Evolutionary conservation across 2,329 filamentous ascomycete genomes (phyloP), one percentile per base, ranked within the genome.

Genomic region (Dryadomyces quercivorus): DNA sequence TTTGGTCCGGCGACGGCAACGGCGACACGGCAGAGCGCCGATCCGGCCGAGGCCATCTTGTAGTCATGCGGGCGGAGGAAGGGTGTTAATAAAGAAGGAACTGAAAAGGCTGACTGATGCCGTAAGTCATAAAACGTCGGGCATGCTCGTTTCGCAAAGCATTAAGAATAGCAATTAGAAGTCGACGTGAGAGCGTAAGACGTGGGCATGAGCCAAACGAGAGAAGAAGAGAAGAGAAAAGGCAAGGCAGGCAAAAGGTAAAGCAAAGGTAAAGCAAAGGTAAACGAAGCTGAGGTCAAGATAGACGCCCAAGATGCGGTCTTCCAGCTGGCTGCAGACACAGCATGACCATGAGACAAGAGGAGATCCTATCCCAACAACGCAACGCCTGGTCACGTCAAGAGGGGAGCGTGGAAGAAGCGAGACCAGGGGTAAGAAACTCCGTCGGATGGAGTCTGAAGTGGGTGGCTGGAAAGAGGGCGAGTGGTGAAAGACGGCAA

Each of bases 11-110:
- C 2, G 53, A 47, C 50, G 38, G 51, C 54, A 45, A 42, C 21
- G 43, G 12, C 34, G 34, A 12, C 34, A 36, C 21, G 54, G 47
- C 47, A 8, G 52, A 16, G 12, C 36, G 54, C 34, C 54, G 44
- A n/a, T 59, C 56, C 52, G 40, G 34, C 15, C 34, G 43, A 40
- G 48, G 53, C 56, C 58, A 59, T 59, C 40, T 43, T 52, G 40
- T 40, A 40, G 42, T 58, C 58, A 57, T 57, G 21, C 47, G 40
- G 21, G 40, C 51, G 45, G 18, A n/a, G 13, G 15, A 7, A 10
- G 38, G 21, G 10, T 18, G 34, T n/a, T n/a, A n/a, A 18, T 12
- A 6, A 13, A 6, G 34, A 36, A 12, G 6, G 34, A 12, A 36
- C 6, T 6, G 6, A 36, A 12, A 36, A 6, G 26, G 26, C 26